A percentile compares a stretch with the other conserved stretches of the same genome.
phyloP scores from a whole-genome alignment of 768 basidiomycete species.

The Suillus subluteus region DNA sequence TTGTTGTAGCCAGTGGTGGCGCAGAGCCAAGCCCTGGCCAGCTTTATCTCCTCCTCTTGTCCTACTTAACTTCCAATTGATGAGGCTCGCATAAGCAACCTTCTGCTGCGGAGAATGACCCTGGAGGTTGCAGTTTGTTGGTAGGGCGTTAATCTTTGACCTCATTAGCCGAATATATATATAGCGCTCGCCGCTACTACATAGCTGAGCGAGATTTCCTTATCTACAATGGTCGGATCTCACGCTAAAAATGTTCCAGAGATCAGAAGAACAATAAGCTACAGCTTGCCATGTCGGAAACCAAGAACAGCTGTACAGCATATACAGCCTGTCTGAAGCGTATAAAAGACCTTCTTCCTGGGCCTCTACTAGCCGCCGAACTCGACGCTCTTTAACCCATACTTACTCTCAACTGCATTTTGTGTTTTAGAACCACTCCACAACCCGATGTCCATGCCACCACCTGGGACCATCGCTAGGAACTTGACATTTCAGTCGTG shows the following conservation, averaged over 20 bases:
- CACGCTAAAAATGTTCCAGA: not conserved
- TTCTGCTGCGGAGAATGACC: not conserved
- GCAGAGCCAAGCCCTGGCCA: not conserved
- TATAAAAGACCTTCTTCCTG: not conserved
- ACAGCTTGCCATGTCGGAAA: not conserved
- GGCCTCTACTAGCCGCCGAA: not conserved
- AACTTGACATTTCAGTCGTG: conserved; percentile 4
- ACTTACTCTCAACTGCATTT: not conserved
- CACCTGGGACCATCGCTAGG: not conserved
- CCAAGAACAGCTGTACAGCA: not conserved
- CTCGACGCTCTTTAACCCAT: not conserved
- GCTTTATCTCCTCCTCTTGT: not conserved
- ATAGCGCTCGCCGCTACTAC: not conserved
- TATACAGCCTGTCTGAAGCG: not conserved
- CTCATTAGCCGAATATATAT: not conserved
- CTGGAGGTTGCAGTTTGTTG: not conserved
- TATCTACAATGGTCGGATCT: not conserved
- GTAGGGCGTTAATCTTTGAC: not conserved
- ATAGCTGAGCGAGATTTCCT: not conserved
- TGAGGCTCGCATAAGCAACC: not conserved
- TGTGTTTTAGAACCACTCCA: not conserved
- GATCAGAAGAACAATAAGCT: not conserved
- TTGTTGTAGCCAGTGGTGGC: not conserved
- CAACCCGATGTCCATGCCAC: not conserved
- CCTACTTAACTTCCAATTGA: not conserved